phyloP scores from a whole-genome alignment of 306 rosid genomes.

The Macrotyloma uniflorum region DNA sequence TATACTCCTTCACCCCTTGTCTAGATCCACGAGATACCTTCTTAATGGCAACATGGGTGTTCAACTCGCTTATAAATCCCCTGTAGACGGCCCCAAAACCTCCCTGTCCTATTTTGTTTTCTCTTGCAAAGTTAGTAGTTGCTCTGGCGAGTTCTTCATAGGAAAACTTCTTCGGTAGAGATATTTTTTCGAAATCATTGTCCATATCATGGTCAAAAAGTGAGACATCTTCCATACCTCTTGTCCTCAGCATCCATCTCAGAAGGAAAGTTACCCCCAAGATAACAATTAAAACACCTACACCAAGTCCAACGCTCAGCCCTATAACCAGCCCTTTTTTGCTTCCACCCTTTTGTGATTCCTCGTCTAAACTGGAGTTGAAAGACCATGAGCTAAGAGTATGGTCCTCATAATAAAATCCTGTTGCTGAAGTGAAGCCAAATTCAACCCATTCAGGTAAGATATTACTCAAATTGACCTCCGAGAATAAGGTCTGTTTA shows the following conservation, averaged over 20 bases:
- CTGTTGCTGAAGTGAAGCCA: slow-evolving; percentile 50
- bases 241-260: slow-evolving; percentile 8
- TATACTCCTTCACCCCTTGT: slow-evolving; percentile 48
- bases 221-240: background rate
- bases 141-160: slow-evolving; percentile 43
- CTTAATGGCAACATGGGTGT: slow-evolving; percentile 43
- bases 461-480: slow-evolving; percentile 18
- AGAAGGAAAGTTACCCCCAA: slow-evolving; percentile 11
- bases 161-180: slow-evolving; percentile 44
- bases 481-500: background rate
- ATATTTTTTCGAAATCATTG: slow-evolving; percentile 31
- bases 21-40: slow-evolving; percentile 37
- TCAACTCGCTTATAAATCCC: slow-evolving; percentile 33
- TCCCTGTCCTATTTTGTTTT: slow-evolving; percentile 49
- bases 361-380: slow-evolving; percentile 34
- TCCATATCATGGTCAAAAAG: slow-evolving; percentile 31
- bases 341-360: background rate
- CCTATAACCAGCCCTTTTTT: slow-evolving; percentile 18
- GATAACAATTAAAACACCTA: slow-evolving; percentile 5
- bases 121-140: slow-evolving; percentile 43
- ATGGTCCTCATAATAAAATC: slow-evolving; percentile 22
- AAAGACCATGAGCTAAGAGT: slow-evolving; percentile 51
- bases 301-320: slow-evolving; percentile 30
- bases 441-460: slow-evolving; percentile 45
- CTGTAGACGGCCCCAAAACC: slow-evolving; percentile 56